A percentile compares a stretch with the other conserved stretches of the same genome.
phyloP scores from a whole-genome alignment of 2,329 filamentous ascomycete genomes.

The Blastomyces gilchristii region DNA sequence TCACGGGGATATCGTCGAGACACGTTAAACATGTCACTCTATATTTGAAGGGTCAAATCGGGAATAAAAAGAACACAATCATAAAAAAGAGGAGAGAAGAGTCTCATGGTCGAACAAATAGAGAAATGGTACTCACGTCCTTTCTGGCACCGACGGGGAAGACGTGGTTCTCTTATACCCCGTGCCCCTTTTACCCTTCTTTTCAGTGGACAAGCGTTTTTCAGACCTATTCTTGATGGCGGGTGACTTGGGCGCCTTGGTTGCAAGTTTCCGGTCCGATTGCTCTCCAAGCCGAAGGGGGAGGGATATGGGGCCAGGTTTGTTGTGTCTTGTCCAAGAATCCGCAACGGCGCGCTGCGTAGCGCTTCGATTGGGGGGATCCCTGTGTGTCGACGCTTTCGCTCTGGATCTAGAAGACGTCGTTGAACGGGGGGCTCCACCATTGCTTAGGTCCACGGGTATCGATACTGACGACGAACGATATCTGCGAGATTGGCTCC shows the following conservation, averaged over 20 bases:
- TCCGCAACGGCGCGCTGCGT: neutral
- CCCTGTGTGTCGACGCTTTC: neutral
- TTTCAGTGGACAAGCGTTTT: slow-evolving; percentile 1
- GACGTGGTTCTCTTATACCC: slow-evolving; percentile 10
- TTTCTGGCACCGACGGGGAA: slow-evolving; percentile 9
- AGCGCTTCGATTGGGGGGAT: neutral
- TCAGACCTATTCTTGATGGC: neutral
- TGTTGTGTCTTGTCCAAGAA: neutral
- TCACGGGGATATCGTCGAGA: slow-evolving; percentile 54
- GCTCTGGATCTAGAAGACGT: neutral
- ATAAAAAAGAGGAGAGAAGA: neutral
- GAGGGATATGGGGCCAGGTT: neutral
- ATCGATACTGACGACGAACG: neutral
- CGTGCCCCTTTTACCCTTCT: slow-evolving; percentile 7
- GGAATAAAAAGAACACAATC: neutral
- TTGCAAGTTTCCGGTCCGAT: neutral
- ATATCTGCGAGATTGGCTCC: neutral
- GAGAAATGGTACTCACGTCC: slow-evolving; percentile 10
- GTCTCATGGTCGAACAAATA: neutral
- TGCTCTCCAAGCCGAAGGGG: neutral
- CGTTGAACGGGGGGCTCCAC: neutral
- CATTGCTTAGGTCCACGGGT: neutral
- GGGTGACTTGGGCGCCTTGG: neutral
- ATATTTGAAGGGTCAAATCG: slow-evolving; percentile 7
- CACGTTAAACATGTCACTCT: slow-evolving; percentile 67